These are phyloP conservation scores for Dichomitus squalens DNA, from an alignment of 1,284 basidiomycete genomes.

Conservation along the genomic window DNA sequence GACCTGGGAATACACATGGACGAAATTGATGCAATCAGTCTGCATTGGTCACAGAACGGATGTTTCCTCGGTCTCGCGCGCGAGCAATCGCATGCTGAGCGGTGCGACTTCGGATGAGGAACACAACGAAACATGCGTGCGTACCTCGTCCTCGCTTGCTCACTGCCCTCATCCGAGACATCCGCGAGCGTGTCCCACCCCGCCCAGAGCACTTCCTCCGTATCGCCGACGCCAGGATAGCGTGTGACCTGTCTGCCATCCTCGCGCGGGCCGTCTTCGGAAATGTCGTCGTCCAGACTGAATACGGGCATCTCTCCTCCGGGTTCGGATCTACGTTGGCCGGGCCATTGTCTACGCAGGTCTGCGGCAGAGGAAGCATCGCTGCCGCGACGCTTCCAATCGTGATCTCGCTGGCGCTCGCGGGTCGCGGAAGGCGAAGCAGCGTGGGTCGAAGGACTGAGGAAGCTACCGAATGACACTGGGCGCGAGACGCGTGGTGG, in stretches of 20 bases:
- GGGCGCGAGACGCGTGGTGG: constrained; percentile 53
- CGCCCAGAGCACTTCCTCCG: constrained; percentile 36
- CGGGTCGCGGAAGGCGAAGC: constrained; percentile 12
- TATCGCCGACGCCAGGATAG: constrained; percentile 33
- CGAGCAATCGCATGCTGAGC: not conserved
- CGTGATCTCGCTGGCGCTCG: constrained; percentile 3
- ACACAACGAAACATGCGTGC: not conserved
- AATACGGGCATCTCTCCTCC: constrained; percentile 28
- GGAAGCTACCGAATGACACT: constrained; percentile 49
- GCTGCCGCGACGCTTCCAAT: constrained; percentile 25
- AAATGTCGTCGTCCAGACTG: constrained; percentile 33
- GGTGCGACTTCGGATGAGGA: not conserved
- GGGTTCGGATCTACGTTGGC: constrained; percentile 5
- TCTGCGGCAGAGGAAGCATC: constrained; percentile 19
- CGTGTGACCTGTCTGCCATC: constrained; percentile 18
- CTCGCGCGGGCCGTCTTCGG: constrained; percentile 22
- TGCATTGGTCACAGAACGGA: not conserved
- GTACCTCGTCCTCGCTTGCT: constrained; percentile 33
- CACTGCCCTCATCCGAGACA: constrained; percentile 6
- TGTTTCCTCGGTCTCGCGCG: not conserved
- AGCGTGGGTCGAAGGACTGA: constrained; percentile 19
- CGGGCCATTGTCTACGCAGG: constrained; percentile 12
- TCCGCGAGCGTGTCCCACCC: constrained; percentile 34
- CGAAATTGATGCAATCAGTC: constrained; percentile 10
- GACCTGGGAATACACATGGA: constrained; percentile 36